Evolutionary conservation across 2,329 filamentous ascomycete genomes (phyloP).

Genomic region (Talaromyces sp.): DNA sequence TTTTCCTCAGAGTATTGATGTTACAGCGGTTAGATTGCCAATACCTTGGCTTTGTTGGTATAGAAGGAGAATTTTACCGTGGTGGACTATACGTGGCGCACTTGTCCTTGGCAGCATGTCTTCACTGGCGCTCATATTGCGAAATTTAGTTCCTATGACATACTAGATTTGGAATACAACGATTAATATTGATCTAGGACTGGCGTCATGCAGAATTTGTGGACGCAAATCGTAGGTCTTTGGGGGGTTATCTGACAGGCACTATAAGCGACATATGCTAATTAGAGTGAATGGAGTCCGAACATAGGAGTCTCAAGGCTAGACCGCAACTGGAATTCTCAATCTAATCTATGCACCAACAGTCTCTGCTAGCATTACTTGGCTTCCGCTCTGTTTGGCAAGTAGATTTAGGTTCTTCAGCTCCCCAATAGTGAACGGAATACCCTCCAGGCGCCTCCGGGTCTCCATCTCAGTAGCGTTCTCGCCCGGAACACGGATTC

Average conservation of each 20-base stretch:
- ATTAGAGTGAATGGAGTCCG: neutral
- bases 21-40: neutral
- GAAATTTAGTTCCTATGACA: neutral
- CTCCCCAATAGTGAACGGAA: neutral
- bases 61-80: neutral
- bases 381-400: slow-evolving; percentile 3
- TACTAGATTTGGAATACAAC: neutral
- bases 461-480: slow-evolving; percentile 1
- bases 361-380: neutral
- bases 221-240: neutral
- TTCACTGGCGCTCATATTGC: neutral
- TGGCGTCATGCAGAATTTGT: neutral
- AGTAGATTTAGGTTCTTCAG: slow-evolving; percentile 1
- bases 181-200: neutral
- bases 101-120: neutral
- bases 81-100: neutral
- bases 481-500: slow-evolving; percentile 9
- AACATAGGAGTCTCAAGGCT: neutral
- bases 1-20: neutral
- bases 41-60: neutral
- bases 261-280: neutral
- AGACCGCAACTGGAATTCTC: neutral
- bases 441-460: neutral
- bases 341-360: neutral
- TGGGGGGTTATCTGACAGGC: neutral